Conservation (phyloP, 768 basidiomycete genomes). For the Gloeopeniophorella convolvens region DNA sequence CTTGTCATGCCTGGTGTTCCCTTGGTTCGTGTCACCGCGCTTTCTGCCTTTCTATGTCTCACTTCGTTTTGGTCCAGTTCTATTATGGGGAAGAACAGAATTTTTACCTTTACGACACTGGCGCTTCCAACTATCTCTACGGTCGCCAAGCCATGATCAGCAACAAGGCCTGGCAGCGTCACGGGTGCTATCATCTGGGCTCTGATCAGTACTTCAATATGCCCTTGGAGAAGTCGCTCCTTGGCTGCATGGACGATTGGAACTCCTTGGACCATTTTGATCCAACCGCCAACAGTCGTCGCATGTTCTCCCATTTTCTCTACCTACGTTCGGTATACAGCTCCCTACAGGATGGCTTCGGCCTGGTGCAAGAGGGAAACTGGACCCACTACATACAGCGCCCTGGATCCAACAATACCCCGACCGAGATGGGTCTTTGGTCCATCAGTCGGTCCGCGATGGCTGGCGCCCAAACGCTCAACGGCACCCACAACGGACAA, state of each 20-base stretch:
- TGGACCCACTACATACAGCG: conserved; percentile 76
- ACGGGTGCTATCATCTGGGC: conserved; percentile 87
- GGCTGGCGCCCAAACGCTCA: conserved; percentile 49
- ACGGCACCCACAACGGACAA: conserved; percentile 53
- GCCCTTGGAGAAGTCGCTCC: conserved; percentile 68
- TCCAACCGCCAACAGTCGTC: conserved; percentile 72
- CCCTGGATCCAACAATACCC: conserved; percentile 78
- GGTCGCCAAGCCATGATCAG: conserved; percentile 91
- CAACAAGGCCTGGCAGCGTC: conserved; percentile 83
- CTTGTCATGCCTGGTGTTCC: conserved; percentile 85
- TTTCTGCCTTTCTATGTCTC: conserved; percentile 8
- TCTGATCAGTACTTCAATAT: conserved; percentile 94
- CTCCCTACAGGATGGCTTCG: conserved; percentile 80
- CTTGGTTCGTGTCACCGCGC: conserved; percentile 37
- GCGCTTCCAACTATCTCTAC: conserved; percentile 89
- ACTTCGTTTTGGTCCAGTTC: conserved; percentile 34
- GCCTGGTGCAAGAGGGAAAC: conserved; percentile 77
- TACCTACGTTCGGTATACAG: conserved; percentile 62
- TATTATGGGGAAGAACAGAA: conserved; percentile 93
- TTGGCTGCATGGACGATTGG: conserved; percentile 88
- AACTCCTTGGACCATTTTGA: conserved; percentile 94
- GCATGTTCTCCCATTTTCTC: conserved; percentile 67
- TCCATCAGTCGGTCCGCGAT: conserved; percentile 68
- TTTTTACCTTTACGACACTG: conserved; percentile 81
- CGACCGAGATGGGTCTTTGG: conserved; percentile 86